These are phyloP conservation scores for Strobilomyces dryophilus DNA, from an alignment of 768 basidiomycete genomes.

Conservation along the genomic window DNA sequence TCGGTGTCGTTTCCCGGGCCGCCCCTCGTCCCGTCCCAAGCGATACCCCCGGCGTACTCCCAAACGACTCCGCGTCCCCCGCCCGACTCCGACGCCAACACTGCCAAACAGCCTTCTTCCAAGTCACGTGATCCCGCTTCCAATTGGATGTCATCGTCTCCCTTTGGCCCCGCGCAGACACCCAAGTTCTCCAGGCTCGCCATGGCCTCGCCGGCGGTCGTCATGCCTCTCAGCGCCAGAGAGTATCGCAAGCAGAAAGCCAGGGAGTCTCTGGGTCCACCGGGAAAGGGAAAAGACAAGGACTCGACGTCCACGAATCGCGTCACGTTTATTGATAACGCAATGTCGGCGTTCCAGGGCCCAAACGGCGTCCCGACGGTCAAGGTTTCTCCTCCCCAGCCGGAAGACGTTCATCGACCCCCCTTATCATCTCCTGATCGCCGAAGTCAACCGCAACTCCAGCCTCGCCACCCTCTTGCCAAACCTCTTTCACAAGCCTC, in stretches of 20 bases:
- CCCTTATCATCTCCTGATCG: not conserved
- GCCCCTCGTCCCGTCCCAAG: not conserved
- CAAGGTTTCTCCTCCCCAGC: slow-evolving; percentile 15
- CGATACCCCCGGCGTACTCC: slow-evolving; percentile 19
- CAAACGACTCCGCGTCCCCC: slow-evolving; percentile 6
- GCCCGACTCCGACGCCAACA: not conserved
- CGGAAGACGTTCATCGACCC: not conserved
- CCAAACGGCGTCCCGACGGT: slow-evolving; percentile 6
- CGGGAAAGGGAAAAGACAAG: slow-evolving; percentile 8
- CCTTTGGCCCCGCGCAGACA: slow-evolving; percentile 27
- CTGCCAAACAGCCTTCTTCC: slow-evolving; percentile 16
- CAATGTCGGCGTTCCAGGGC: not conserved
- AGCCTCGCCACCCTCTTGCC: not conserved
- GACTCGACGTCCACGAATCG: slow-evolving; percentile 1
- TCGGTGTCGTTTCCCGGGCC: slow-evolving; percentile 10
- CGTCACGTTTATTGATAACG: slow-evolving; percentile 14
- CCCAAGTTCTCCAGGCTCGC: slow-evolving; percentile 31
- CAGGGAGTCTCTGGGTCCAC: not conserved
- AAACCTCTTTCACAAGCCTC: slow-evolving; percentile 3
- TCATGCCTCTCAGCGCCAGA: slow-evolving; percentile 29
- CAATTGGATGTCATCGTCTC: slow-evolving; percentile 27
- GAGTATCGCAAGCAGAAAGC: slow-evolving; percentile 26
- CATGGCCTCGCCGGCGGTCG: slow-evolving; percentile 25
- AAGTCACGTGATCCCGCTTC: slow-evolving; percentile 23
- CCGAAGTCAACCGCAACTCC: slow-evolving; percentile 5